A percentile compares a stretch with the other conserved stretches of the same genome.
Evolutionary conservation across 1,284 basidiomycete species (phyloP).

Genomic region (Microbotryum scabiosae): DNA sequence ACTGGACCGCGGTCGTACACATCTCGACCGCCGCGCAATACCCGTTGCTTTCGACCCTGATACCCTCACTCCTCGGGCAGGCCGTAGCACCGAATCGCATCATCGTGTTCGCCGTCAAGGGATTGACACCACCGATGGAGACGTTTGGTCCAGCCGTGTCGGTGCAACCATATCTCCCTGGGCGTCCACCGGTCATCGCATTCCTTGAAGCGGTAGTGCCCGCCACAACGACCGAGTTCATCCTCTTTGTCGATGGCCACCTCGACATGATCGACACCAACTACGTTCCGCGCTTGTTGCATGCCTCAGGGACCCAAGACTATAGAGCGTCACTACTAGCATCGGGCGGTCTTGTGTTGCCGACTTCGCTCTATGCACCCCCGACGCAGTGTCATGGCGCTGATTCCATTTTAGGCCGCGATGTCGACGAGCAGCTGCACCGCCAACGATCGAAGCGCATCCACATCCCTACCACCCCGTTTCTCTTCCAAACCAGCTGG

Average conservation of each 20-base stretch:
- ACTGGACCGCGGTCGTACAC: constrained; percentile 25
- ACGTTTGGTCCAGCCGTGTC: constrained; percentile 1
- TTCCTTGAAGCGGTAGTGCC: constrained; percentile 1
- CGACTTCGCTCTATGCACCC: background rate
- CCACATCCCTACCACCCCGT: constrained; percentile 16
- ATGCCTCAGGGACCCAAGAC: constrained; percentile 22
- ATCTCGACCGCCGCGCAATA: constrained; percentile 13
- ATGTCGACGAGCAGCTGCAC: too few relatives aligned
- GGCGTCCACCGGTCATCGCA: constrained; percentile 2
- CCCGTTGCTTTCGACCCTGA: constrained; percentile 6
- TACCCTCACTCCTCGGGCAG: constrained; percentile 12
- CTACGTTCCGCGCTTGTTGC: constrained; percentile 15
- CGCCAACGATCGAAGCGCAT: background rate
- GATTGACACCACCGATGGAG: background rate
- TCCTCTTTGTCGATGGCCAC: constrained; percentile 21
- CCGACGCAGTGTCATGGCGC: too few relatives aligned
- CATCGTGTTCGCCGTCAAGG: constrained; percentile 13
- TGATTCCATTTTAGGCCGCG: too few relatives aligned
- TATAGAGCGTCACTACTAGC: constrained; percentile 15
- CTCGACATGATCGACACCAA: background rate
- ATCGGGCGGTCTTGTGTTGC: constrained; percentile 16
- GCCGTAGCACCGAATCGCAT: constrained; percentile 6
- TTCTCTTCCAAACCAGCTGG: constrained; percentile 21
- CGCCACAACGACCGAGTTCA: background rate
- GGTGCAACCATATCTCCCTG: background rate